Evolutionary conservation across 1,284 basidiomycete species (phyloP).

Genomic region (Lignosus rhinocerotis): DNA sequence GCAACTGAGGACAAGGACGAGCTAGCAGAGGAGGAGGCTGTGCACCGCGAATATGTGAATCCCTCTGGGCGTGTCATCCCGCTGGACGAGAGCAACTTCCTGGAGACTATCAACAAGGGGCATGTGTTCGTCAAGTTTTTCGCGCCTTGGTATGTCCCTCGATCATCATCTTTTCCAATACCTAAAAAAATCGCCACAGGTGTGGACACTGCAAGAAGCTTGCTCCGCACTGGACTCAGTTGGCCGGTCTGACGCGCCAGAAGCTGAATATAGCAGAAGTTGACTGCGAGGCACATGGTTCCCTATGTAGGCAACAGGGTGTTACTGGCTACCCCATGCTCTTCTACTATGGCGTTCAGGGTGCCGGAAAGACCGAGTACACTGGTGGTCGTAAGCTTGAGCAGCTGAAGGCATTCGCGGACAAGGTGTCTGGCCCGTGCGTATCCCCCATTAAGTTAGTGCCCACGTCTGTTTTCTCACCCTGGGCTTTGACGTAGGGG

Average conservation of each 20-base stretch:
- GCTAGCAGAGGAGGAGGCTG: constrained; percentile 5
- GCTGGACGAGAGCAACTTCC: constrained; percentile 56
- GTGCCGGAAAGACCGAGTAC: constrained; percentile 62
- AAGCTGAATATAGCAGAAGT: constrained; percentile 81
- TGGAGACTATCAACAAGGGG: constrained; percentile 50
- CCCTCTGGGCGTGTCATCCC: constrained; percentile 61
- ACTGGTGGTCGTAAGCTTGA: constrained; percentile 67
- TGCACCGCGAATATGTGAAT: constrained; percentile 43
- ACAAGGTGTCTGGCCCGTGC: constrained; percentile 49
- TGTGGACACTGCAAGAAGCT: constrained; percentile 93
- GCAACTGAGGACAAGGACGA: constrained; percentile 12
- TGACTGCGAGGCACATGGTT: constrained; percentile 77
- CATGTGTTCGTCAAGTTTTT: constrained; percentile 88
- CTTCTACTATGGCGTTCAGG: constrained; percentile 55
- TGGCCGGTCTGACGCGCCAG: constrained; percentile 68
- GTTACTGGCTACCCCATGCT: constrained; percentile 83
- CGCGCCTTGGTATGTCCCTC: constrained; percentile 72
- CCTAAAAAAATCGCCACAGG: too few relatives aligned
- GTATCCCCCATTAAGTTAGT: not conserved
- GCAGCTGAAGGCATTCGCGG: constrained; percentile 69
- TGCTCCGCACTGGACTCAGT: constrained; percentile 75
- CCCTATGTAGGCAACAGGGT: constrained; percentile 64
- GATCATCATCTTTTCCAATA: too few relatives aligned
- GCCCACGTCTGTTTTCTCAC: constrained; percentile 3
- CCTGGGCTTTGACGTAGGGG: constrained; percentile 33